phyloP scores from a whole-genome alignment of 192 early-diverging fungal species.

The Backusella luteola region DNA sequence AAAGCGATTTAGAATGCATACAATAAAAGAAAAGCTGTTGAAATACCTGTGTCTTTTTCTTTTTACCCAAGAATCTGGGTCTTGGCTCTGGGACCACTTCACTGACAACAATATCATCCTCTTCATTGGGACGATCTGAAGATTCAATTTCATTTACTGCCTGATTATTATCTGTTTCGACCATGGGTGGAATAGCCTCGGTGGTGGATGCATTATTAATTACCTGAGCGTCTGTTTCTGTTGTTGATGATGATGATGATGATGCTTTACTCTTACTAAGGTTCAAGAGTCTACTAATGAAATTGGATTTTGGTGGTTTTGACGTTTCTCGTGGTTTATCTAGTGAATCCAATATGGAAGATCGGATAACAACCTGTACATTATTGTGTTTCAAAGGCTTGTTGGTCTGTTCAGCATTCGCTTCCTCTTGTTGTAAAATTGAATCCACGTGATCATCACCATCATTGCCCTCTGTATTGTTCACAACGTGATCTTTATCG shows the following conservation, averaged over 20 bases:
- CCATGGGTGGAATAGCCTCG: background rate
- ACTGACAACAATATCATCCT: background rate
- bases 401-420: background rate
- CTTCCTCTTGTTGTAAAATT: background rate
- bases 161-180: background rate
- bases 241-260: background rate
- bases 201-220: background rate
- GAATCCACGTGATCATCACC: background rate
- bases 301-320: background rate
- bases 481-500: background rate
- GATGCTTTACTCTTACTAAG: background rate
- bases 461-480: background rate
- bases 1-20: background rate
- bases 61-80: background rate
- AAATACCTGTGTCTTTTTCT: background rate
- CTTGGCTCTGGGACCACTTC: background rate
- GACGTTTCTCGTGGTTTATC: background rate
- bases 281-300: background rate
- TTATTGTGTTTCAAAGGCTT: background rate
- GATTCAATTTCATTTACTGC: background rate
- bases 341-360: background rate
- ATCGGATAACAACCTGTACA: background rate
- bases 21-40: background rate
- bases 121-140: background rate
- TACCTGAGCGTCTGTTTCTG: background rate